Evolutionary conservation across 1,139 yeast species (phyloP).

Genomic region (Saccharomyces hybrid): DNA sequence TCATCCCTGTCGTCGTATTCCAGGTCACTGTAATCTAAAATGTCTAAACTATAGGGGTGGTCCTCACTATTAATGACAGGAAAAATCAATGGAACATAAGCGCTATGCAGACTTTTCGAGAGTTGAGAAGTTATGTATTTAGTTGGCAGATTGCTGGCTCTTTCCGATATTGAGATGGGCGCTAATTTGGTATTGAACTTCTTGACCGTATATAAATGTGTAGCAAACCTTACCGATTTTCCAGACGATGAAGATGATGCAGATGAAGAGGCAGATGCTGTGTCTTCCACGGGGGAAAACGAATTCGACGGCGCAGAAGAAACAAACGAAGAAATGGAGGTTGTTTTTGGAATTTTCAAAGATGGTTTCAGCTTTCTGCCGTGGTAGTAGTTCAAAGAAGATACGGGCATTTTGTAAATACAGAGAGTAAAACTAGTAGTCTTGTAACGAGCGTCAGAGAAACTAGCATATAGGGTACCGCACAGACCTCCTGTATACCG

Average conservation of each 20-base stretch:
- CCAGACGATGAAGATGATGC: slow-evolving; percentile 17
- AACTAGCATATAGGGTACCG: neutral
- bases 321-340: slow-evolving; percentile 10
- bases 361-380: slow-evolving; percentile 21
- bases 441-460: neutral
- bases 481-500: neutral
- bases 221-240: slow-evolving; percentile 30
- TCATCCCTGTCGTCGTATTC: slow-evolving; percentile 5
- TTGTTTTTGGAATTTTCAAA: slow-evolving; percentile 19
- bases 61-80: neutral
- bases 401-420: neutral
- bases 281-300: neutral
- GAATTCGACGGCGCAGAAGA: neutral
- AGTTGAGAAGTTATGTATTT: slow-evolving; percentile 2
- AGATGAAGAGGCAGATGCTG: slow-evolving; percentile 13
- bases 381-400: neutral
- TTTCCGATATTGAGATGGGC: slow-evolving; percentile 28
- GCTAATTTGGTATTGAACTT: slow-evolving; percentile 25
- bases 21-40: slow-evolving; percentile 2
- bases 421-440: neutral
- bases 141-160: slow-evolving; percentile 19
- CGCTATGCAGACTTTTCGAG: neutral
- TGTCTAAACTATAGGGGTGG: neutral
- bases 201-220: slow-evolving; percentile 29
- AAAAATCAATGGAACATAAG: neutral